Base-by-base conservation (phyloP, 495 filamentous ascomycete genomes). In the Thozetella sp. region DNA sequence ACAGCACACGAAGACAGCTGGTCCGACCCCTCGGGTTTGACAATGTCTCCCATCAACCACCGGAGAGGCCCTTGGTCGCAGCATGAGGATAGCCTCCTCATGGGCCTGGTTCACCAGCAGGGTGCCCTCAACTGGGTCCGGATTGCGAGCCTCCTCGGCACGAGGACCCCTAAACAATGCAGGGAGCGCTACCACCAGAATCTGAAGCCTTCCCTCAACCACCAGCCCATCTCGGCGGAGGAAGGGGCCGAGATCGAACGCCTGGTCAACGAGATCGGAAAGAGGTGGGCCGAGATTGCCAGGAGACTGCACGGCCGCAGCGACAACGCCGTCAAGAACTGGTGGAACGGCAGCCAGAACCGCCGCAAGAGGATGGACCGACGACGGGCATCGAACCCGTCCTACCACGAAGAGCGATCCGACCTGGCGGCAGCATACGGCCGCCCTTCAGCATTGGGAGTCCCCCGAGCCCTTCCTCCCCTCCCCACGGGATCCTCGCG, bases 321-420 rank as follows among this genome's bases (percentile, higher is more conserved):
- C 77, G 95, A 99, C 80, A 99, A 99, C 69, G 91, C 92, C 27
- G 93, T 99, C 53, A 99, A 99, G 85, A 99, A 99, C 76, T 98
- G 93, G 92, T 97, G 92, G 92, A 98, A 99, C 74, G 94, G 95
- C 30, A 91, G 90, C 68, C 89, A 92, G 87, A 97, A 97, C 76
- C 86, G 93, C 64, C 74, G 83, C 62, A 67, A 78, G 71, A 64
- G 75, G 81, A 72, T 74, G 62, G 78, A 68, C 57, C 78, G 67
- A 54, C 73, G 71, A 43, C 67, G 69, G 66, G 67, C 67, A 63
- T 60, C 22, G 53, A 61, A 25, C 57, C 43, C 12, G 43, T 20
- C 43, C 43, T 48, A 48, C 43, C 30, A 6, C 30, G 43, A 48
- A 9, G 9, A 48, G 43, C n/a, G 11, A 9, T 48, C 6, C 43